A percentile compares a stretch with the other conserved stretches of the same genome.
Evolutionary conservation across 1,284 basidiomycete genomes (phyloP).

Genomic region (Trichosporon coremiiforme): DNA sequence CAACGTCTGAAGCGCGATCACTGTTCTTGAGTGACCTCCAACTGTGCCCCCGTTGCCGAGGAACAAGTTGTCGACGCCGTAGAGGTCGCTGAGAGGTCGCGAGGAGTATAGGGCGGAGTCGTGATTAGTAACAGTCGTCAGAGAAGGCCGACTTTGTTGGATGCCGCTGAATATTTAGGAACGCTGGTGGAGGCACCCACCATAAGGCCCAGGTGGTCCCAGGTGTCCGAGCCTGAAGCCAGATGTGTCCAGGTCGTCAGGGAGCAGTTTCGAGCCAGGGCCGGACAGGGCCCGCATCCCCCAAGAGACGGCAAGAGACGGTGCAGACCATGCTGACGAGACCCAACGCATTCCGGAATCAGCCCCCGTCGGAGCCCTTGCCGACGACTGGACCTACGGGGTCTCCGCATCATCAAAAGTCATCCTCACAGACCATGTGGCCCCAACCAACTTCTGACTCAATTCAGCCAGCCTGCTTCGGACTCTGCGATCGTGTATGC

Average conservation of each 20-base stretch:
- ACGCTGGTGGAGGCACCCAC: conserved; percentile 9
- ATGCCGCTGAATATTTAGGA: conserved; percentile 3
- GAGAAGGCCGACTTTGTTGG: neutral
- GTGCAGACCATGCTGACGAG: neutral
- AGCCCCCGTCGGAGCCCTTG: neutral
- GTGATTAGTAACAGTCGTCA: neutral
- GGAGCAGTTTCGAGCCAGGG: neutral
- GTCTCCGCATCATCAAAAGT: neutral
- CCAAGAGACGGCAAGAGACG: neutral
- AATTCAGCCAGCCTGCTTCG: neutral
- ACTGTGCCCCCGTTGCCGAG: neutral
- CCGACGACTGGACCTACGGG: neutral
- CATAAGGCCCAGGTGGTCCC: neutral
- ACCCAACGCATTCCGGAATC: neutral
- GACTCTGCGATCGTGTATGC: neutral
- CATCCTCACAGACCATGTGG: neutral
- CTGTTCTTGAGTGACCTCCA: neutral
- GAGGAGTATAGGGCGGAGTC: neutral
- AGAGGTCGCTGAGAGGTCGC: neutral
- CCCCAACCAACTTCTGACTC: neutral
- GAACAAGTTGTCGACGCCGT: neutral
- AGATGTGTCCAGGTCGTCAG: conserved; percentile 3
- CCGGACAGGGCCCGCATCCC: neutral
- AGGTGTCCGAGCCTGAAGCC: neutral
- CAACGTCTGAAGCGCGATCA: neutral